A percentile compares a stretch with the other conserved stretches of the same genome.
phyloP scores from a whole-genome alignment of 768 basidiomycete species.

The Pilatotrama ljubarskyi region DNA sequence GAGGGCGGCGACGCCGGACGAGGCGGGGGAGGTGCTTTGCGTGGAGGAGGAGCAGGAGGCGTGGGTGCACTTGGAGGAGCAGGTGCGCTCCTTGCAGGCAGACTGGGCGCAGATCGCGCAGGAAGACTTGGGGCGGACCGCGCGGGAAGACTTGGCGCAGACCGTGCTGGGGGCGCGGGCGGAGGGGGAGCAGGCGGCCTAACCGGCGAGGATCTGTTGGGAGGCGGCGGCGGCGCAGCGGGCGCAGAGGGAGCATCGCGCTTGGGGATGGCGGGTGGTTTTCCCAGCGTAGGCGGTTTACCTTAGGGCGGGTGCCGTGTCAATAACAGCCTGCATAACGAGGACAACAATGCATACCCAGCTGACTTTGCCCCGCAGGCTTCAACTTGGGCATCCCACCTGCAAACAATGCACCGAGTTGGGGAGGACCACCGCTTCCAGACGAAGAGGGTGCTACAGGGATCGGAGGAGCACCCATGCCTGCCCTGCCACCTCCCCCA shows the following conservation, averaged over 20 bases:
- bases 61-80: conserved; percentile 35
- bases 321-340: conserved; percentile 4
- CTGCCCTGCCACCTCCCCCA: conserved; percentile 36
- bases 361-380: conserved; percentile 59
- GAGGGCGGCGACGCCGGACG: conserved; percentile 42
- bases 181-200: conserved; percentile 29
- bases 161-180: conserved; percentile 38
- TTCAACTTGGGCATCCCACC: conserved; percentile 91
- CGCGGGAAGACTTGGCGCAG: conserved; percentile 10
- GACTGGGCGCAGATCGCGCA: conserved; percentile 6
- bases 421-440: conserved; percentile 63
- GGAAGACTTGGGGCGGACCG: conserved; percentile 8
- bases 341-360: conserved; percentile 41
- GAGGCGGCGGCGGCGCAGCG: conserved; percentile 36
- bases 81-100: conserved; percentile 37
- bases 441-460: conserved; percentile 18
- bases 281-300: conserved; percentile 63
- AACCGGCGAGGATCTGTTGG: conserved; percentile 30
- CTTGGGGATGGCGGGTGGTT: conserved; percentile 65
- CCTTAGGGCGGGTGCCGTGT: conserved; percentile 37
- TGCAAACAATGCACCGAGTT: conserved; percentile 83
- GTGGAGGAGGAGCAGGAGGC: conserved; percentile 40
- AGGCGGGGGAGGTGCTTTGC: conserved; percentile 31
- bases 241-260: conserved; percentile 40
- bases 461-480: conserved; percentile 32